A percentile compares a stretch with the other conserved stretches of the same genome.
phyloP scores from a whole-genome alignment of 352 stramenopile species.

The Aphanomyces euteiches region DNA sequence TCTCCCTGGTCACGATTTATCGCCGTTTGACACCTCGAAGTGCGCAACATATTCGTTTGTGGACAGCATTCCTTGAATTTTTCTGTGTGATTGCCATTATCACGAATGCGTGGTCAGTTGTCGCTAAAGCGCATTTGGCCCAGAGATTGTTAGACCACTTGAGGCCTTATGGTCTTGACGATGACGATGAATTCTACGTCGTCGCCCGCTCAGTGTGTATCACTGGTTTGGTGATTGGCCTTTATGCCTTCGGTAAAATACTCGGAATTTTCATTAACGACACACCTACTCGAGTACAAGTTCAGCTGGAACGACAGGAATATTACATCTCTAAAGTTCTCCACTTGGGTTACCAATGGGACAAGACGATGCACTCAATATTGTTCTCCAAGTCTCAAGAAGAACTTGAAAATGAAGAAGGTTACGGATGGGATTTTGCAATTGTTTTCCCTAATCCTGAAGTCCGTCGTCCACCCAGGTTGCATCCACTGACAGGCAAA shows the following conservation, averaged over 20 bases:
- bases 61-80: conserved; percentile 85
- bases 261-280: conserved; percentile 76
- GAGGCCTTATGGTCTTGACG: conserved; percentile 46
- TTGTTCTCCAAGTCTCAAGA: conserved; percentile 20
- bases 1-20: conserved; percentile 76
- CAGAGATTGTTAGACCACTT: background rate
- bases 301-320: conserved; percentile 76
- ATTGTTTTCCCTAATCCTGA: conserved; percentile 73
- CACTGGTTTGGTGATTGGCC: conserved; percentile 58
- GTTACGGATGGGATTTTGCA: conserved; percentile 73
- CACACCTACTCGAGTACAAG: conserved; percentile 60
- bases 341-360: conserved; percentile 38
- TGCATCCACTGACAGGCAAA: conserved; percentile 52
- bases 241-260: conserved; percentile 59
- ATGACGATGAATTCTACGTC: conserved; percentile 46
- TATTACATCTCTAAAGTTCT: conserved; percentile 86
- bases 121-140: conserved; percentile 78
- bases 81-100: conserved; percentile 88
- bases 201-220: conserved; percentile 76
- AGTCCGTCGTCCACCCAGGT: conserved; percentile 18
- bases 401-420: conserved; percentile 21
- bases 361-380: conserved; percentile 28
- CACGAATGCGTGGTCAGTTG: conserved; percentile 91
- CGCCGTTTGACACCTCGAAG: conserved; percentile 70
- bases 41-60: conserved; percentile 90